phyloP scores from a whole-genome alignment of 208 protist genomes.

The Leishmania martiniquensis region DNA sequence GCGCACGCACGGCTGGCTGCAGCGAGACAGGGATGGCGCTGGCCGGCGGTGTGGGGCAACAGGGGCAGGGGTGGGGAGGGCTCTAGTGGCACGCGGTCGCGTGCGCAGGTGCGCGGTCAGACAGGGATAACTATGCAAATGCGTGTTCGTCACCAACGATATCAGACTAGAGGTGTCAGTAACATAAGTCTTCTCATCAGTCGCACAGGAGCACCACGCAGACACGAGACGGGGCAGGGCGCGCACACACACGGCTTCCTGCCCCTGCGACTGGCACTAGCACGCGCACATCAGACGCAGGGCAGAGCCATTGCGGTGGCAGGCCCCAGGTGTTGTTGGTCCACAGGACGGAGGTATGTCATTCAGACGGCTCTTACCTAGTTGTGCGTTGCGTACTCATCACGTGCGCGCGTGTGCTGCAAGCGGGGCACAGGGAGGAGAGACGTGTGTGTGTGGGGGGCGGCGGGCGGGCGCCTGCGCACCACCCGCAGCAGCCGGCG shows the following conservation, averaged over 20 bases:
- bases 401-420: conserved; percentile 20
- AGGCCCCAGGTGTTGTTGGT: conserved; percentile 21
- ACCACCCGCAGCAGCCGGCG: conserved; percentile 9
- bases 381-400: conserved; percentile 24
- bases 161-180: conserved; percentile 48
- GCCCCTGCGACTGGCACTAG: not conserved
- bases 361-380: conserved; percentile 43
- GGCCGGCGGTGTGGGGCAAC: not conserved
- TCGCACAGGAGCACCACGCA: conserved; percentile 10
- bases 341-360: conserved; percentile 31
- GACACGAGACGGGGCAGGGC: no score
- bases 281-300: conserved; percentile 10
- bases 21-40: not conserved
- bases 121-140: conserved; percentile 49
- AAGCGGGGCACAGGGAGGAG: no score
- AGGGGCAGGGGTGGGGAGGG: not conserved
- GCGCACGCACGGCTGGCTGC: not conserved
- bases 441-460: not conserved
- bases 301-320: conserved; percentile 30
- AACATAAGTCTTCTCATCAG: conserved; percentile 24
- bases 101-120: conserved; percentile 20
- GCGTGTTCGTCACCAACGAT: conserved; percentile 38
- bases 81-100: not conserved
- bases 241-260: no score
- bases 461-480: not conserved